Evolutionary conservation across 2,329 filamentous ascomycete species (phyloP), one percentile per base, ranked within the genome.

Genomic region (Trichophyton benhamiae): DNA sequence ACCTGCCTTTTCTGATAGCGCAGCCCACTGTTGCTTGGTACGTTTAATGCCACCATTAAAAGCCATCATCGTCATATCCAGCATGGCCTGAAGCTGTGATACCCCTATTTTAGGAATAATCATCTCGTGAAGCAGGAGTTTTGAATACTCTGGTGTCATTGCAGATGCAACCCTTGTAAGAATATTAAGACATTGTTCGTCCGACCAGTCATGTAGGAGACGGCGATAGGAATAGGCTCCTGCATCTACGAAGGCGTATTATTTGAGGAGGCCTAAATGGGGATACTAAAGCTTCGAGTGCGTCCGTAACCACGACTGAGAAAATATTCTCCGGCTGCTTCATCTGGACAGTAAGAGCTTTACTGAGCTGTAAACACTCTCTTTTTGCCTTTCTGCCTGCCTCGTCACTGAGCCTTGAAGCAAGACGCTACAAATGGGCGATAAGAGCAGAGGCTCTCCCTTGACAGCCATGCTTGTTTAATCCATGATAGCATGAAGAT

Each of bases 71-170:
- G 68, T 66, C 61, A 75, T 68, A 65, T 78, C 76, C 49, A 75
- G 62, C n/a, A 64, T 62, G 7, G 68, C 69, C 7, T 60, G 60
- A 9, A 67, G 65, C 61, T 65, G 66, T 1, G 62, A 60, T 1
- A 73, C 67, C 2, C 68, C 69, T 4, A 58, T 67, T 11, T 74
- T 69, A 8, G 73, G 72, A n/a, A 78, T 64, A 1, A 75, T 65
- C 48, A 71, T 71, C 41, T 78, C 76, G 44, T 74, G 71, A 25
- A 79, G 69, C 6, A 79, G 65, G 3, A 79, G 60, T 53, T 75
- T 72, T 1, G 71, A 74, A 60, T 75, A 71, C 55, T 72, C 68
- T 57, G 62, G 67, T 52, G 68, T 65, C 67, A 68, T 67, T 48
- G 66, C 63, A 8, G 60, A 58, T 42, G 63, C 61, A 58, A 67